Base-by-base conservation (phyloP, 1,139 yeast species). In the Nakaseomyces glabratus region DNA sequence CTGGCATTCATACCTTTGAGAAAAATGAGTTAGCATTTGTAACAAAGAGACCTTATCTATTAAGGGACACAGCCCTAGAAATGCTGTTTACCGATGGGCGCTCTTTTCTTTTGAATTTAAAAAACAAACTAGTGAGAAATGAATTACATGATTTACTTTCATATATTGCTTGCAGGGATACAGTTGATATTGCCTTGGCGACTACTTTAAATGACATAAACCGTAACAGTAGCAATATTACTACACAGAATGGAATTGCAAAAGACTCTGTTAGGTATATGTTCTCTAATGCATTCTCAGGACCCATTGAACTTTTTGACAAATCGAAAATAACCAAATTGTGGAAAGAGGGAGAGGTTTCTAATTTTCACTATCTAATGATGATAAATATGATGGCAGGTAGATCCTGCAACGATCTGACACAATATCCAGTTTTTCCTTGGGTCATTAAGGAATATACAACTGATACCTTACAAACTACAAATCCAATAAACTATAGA, bases 361-460 rank as follows among this genome's bases (percentile, higher is more conserved):
- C 93, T 1, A 84, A 84, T 51, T 84, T 84, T 46, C 79, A 77
- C 51, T 84, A 84, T 48, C 60, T 84, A 46, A 79, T 82, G 75
- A 68, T 80, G 14, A 62, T 84, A 17, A 84, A 84, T 50, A 82
- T 93, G 0, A 57, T 84, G 36, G 93, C 95, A 0, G 95, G 95
- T 0, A 63, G 95, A 45, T 82, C 95, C 0, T 82, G 77, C 55
- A 84, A 84, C 55, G 95, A 84, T 52, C 58, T 84, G 37, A 82
- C 94, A 0, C 95, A 84, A 46, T 84, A 84, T 51, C 95, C 95
- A 0, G 81, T 84, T 1, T 84, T 84, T 45, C 95, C 95, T 0
- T 84, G 94, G 93, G 82, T 84, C 0, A 68, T 84, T 40, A 77
- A 93, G 0, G 93, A 84, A 52, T 82, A 84, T 51, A 66, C 72